Base-by-base conservation (phyloP, 1,284 basidiomycete species). In the Austroboletus olivaceoglutinosus region DNA sequence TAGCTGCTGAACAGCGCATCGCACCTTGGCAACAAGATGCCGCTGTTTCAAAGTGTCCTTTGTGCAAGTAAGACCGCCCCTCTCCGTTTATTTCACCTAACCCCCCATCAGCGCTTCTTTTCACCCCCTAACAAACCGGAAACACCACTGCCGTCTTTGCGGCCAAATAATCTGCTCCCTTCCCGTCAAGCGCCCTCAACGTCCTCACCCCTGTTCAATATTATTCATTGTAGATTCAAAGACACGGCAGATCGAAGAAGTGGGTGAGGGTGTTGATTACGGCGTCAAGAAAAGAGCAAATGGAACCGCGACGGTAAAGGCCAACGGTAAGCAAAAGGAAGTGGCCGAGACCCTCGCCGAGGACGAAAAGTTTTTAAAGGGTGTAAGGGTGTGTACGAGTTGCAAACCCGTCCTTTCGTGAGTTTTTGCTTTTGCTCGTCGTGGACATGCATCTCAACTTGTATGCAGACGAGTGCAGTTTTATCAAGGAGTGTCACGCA, bases 101-200 rank as follows among this genome's bases (percentile, higher is more conserved):
- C 41, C 34, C 38, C 19, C 39, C 16, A 25, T 18, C 54, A 89
- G 87, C 30, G 80, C 91, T 0, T 80, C 86, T 1, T 99, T 99
- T 66, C 88, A 91, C 61, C 86, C 91, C 1, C 72, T 99, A 2
- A 91, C 91, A 0, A 96, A 93, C 54, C 85, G 96, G 16, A 97
- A 97, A 71, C 96, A 99, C 61, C 96, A 99, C 66, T 99, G 96
- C 69, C 85, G 97, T 10, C 75, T 98, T 7, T 99, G 96, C 60
- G 96, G 96, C 0, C 79, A 87, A 37, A 90, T 98, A 41, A 85
- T 98, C 4, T 99, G 96, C 64, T 91, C 95, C 1, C 77, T 97
- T 3, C 93, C 94, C 1, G 77, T 88, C 2, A 92, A 89, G 49
- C 77, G 75, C 4, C 83, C 87, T 0, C 85, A 85, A 50, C 78